Base-by-base conservation (phyloP, 2,329 filamentous ascomycete genomes). In the Pseudogymnoascus pannorum region DNA sequence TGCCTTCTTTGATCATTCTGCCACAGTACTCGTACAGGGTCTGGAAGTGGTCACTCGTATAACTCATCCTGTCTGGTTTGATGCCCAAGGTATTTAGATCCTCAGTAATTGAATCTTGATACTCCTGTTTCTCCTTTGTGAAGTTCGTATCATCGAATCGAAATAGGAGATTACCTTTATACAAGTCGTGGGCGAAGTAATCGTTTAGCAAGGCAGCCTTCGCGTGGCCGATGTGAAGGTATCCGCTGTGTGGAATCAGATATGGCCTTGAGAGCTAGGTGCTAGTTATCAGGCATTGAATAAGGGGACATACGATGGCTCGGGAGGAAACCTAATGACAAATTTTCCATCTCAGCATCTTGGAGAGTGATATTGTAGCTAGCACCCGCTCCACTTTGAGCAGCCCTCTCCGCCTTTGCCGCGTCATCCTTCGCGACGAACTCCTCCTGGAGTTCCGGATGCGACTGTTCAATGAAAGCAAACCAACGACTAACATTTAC, bases 91-190 rank as follows among this genome's bases (percentile, higher is more conserved):
- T 81, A 58, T 87, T 86, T 57, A 97, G 83, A 75, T 99, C 94
- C 77, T 96, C 88, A 38, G 96, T 80, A 65, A 99, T 97, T 4
- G 92, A 84, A 75, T 97, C 92, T 73, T 97, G 88, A 74, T 88
- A 99, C 77, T 97, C 94, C 73, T 93, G 87, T 79, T 96, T 97
- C 81, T 99, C 94, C 75, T 97, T 97, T 63, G 88, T 87, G 5
- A 94, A 94, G 76, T 99, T 99, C 61, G 94, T 99, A 72, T 99
- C 94, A 73, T 99, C 94, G 71, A 99, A 94, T 64, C 94, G 89
- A 58, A 97, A 84, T 63, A 95, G 86, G 68, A 99, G 81, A 70
- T 88, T 95, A 70, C 94, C 94, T 64, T 93, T 87, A 79, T 96
- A 96, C 69, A 91, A 89, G 73, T 92, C 88, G 75, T 97, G 92